Evolutionary conservation across 148 eudicot species (phyloP), one percentile per base, ranked within the genome.

Genomic region (Silene uniflora): DNA sequence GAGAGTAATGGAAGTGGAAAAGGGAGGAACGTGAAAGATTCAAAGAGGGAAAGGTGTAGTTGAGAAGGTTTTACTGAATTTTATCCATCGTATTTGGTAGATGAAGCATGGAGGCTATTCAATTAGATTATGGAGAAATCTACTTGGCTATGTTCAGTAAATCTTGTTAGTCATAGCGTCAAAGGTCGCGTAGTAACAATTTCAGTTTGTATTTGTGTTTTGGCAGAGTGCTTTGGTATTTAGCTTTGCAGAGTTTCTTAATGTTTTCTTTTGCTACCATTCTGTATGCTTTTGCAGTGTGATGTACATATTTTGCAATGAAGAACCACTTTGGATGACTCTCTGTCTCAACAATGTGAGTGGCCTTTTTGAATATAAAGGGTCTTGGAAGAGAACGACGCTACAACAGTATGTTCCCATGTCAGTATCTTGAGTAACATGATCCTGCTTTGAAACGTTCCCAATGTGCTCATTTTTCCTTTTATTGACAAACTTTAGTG

Each of bases 271-370:
- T 23, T 59, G 19, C 12, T 39, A 47, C 24, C 62, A 65, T 71
- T 56, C 62, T 17, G 67, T 69, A 39, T 49, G 7, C 69, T 67
- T 74, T 62, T 92, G 88, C 88, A 95, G 99, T 85, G 97, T 92
- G 83, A 86, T 95, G 97, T 95, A 92, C 82, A 89, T 95, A 69
- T 84, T 95, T 62, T 95, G 98, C 91, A 95, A 91, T 81, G 99
- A 95, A 79, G 99, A 95, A 74, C 99, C 97, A 61, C 94, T 92
- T 42, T 95, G 99, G 97, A 95, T 92, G 97, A 85, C 81, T 69
- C 82, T 95, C 62, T 95, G 99, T 79, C 89, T 95, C 22, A 79
- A 75, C 79, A 82, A 77, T 79, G 68, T 76, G 49, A 83, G 76
- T 82, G 88, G 89, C 69, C 85, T 64, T 65, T 86, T 95, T 73